A percentile compares a stretch with the other conserved stretches of the same genome.
These are phyloP conservation scores for Cutaneotrichosporon mucoides DNA, from an alignment of 1,284 basidiomycete genomes.

Conservation along the genomic window DNA sequence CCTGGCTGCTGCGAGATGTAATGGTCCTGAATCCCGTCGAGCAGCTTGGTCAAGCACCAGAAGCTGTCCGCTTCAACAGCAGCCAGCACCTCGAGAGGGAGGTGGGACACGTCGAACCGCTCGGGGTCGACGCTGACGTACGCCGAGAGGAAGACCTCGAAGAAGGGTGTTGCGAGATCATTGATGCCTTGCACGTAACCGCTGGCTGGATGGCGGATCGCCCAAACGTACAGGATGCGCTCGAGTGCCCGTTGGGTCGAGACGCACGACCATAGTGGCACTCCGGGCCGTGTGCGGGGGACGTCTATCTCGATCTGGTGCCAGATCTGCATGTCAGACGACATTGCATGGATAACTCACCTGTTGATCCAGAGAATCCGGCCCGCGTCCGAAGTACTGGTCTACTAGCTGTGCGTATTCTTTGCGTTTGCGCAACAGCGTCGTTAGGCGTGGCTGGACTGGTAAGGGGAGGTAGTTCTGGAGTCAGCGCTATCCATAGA, in stretches of 20 bases:
- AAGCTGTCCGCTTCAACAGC: constrained; percentile 93
- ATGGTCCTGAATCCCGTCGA: constrained; percentile 96
- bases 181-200: constrained; percentile 98
- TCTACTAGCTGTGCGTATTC: constrained; percentile 89
- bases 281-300: constrained; percentile 86
- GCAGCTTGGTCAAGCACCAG: constrained; percentile 88
- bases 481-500: neutral
- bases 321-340: constrained; percentile 63
- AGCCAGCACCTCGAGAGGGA: constrained; percentile 65
- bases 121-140: constrained; percentile 69
- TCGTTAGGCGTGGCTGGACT: constrained; percentile 67
- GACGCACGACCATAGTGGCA: constrained; percentile 79
- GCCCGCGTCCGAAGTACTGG: constrained; percentile 82
- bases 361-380: constrained; percentile 70
- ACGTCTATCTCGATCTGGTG: constrained; percentile 98
- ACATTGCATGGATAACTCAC: no score
- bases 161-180: constrained; percentile 91
- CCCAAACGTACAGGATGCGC: constrained; percentile 93
- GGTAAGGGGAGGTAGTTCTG: constrained; percentile 91
- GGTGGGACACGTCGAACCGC: constrained; percentile 70
- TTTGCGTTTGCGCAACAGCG: constrained; percentile 79
- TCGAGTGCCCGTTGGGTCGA: constrained; percentile 87
- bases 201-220: constrained; percentile 90
- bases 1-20: constrained; percentile 93
- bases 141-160: constrained; percentile 72